phyloP scores from a whole-genome alignment of 805 yeast genomes.

The Saccharomycopsis sp. region DNA sequence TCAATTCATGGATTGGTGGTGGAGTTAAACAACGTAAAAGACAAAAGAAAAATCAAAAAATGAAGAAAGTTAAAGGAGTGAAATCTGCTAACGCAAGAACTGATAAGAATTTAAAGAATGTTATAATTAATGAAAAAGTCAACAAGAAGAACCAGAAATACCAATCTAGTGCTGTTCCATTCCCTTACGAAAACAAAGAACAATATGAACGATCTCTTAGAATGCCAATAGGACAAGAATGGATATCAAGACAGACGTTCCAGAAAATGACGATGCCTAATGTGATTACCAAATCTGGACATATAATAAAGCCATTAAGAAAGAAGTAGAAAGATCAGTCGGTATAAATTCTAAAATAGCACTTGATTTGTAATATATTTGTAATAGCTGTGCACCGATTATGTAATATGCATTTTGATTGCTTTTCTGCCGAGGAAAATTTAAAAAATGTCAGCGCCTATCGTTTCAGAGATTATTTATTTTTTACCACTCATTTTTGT shows the following conservation, averaged over 20 bases:
- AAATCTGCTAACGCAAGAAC: slow-evolving; percentile 62
- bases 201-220: slow-evolving; percentile 91
- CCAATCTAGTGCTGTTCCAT: slow-evolving; percentile 86
- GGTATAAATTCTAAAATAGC: no score
- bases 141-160: slow-evolving; percentile 82
- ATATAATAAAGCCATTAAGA: slow-evolving; percentile 83
- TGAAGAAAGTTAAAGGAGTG: slow-evolving; percentile 72
- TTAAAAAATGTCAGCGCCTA: no score
- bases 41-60: slow-evolving; percentile 50
- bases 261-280: slow-evolving; percentile 86
- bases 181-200: slow-evolving; percentile 87
- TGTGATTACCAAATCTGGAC: slow-evolving; percentile 79
- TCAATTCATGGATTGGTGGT: slow-evolving; percentile 97
- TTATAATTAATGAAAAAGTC: slow-evolving; percentile 81
- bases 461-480: no score
- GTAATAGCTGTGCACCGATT: no score
- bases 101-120: slow-evolving; percentile 71
- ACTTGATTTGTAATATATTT: no score
- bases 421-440: no score
- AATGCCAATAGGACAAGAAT: slow-evolving; percentile 96
- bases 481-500: no score
- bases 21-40: slow-evolving; percentile 31
- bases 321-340: slow-evolving; percentile 8
- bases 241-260: slow-evolving; percentile 85
- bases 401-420: no score